phyloP scores from a whole-genome alignment of 2,329 filamentous ascomycete species.

The Lachnellula suecica region DNA sequence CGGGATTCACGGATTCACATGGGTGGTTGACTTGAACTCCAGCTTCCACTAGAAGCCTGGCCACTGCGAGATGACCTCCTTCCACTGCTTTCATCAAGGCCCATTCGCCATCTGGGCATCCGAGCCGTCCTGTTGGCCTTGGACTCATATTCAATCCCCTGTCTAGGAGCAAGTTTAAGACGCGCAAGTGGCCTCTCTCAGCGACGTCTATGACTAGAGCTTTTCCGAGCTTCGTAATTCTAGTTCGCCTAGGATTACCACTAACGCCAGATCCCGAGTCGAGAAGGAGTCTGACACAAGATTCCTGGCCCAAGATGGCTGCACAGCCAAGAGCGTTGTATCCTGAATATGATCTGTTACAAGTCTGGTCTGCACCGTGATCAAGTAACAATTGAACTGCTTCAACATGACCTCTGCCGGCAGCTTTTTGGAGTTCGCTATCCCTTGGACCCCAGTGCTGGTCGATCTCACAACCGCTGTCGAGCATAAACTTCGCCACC shows the following conservation, averaged over 20 bases:
- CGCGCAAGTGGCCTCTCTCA: background rate
- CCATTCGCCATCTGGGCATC: background rate
- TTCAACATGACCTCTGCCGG: background rate
- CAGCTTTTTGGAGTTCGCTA: background rate
- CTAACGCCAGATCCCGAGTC: background rate
- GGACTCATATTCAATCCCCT: background rate
- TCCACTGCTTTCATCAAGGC: background rate
- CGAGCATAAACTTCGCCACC: no score
- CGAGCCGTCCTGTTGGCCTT: background rate
- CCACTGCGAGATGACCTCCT: background rate
- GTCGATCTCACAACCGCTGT: no score
- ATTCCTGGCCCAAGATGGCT: background rate
- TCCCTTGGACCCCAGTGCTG: no score
- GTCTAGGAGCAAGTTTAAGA: background rate
- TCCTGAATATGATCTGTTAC: fast-evolving
- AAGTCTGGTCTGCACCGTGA: background rate
- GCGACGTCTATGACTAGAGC: background rate
- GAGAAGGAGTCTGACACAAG: background rate
- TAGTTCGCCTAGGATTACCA: no score
- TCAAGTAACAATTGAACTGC: background rate
- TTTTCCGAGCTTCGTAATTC: background rate
- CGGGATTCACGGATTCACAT: no score
- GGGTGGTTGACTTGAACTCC: background rate
- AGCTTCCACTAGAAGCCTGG: background rate
- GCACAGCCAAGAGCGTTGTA: background rate